Conservation (phyloP, 305 asterid species). For the Fraxinus latifolia region DNA sequence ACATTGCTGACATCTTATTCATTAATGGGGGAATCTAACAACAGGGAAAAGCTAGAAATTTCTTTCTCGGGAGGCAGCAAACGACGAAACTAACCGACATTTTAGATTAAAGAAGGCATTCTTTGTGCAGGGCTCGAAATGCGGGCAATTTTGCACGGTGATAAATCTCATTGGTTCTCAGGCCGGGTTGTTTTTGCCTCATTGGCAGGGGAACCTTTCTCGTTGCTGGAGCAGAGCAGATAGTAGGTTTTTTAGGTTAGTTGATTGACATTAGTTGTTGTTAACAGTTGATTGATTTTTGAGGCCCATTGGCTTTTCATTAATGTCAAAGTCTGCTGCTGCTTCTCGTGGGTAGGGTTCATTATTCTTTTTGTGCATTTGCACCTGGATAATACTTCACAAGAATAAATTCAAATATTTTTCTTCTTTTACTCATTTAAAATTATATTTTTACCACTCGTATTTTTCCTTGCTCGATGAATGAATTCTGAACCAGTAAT, state of each 20-base stretch:
- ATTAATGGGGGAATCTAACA: slow-evolving; percentile 52
- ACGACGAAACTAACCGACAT: slow-evolving; percentile 35
- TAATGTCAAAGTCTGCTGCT: slow-evolving; percentile 47
- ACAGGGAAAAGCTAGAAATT: slow-evolving; percentile 40
- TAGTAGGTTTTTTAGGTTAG: slow-evolving; percentile 35
- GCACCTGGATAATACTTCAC: slow-evolving; percentile 31
- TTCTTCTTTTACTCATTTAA: slow-evolving; percentile 1
- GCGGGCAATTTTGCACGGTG: slow-evolving; percentile 53
- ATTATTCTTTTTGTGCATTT: slow-evolving; percentile 43
- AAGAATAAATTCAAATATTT: slow-evolving; percentile 30
- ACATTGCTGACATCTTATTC: slow-evolving; percentile 50
- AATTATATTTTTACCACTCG: background rate
- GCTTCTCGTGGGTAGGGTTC: slow-evolving; percentile 50
- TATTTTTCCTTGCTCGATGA: background rate
- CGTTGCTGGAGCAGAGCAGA: slow-evolving; percentile 33
- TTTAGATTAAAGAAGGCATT: slow-evolving; percentile 47
- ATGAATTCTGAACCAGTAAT: background rate
- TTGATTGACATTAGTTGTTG: slow-evolving; percentile 45
- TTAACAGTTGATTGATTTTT: slow-evolving; percentile 43
- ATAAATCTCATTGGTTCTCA: slow-evolving; percentile 50
- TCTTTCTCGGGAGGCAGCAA: slow-evolving; percentile 44
- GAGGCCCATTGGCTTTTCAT: slow-evolving; percentile 31
- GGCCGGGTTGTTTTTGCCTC: slow-evolving; percentile 36
- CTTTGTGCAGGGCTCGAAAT: slow-evolving; percentile 69
- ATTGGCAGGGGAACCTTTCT: slow-evolving; percentile 58